These are phyloP conservation scores for Pythium volutum DNA, from an alignment of 352 stramenopile species.

Conservation along the genomic window DNA sequence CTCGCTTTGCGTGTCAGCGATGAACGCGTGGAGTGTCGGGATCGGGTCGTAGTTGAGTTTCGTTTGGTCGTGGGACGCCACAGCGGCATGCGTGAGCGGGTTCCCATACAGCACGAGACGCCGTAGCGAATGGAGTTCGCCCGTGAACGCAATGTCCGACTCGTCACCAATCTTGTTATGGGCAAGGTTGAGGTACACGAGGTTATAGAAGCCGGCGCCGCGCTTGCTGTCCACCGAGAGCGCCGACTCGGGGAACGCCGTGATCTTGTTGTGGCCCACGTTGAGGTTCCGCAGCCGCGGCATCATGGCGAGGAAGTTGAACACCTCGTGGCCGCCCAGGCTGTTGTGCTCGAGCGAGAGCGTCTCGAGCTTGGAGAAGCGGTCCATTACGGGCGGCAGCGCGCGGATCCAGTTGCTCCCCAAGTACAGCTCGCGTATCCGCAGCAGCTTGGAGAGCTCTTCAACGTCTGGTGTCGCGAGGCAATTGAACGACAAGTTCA, in stretches of 20 bases:
- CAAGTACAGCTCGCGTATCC: constrained; percentile 76
- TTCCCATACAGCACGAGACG: constrained; percentile 81
- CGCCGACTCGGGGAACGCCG: constrained; percentile 61
- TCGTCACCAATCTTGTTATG: constrained; percentile 67
- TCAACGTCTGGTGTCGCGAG: constrained; percentile 56
- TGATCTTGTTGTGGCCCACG: constrained; percentile 79
- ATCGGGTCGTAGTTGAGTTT: constrained; percentile 73
- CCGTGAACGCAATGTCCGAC: constrained; percentile 38
- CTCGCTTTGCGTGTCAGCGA: constrained; percentile 24
- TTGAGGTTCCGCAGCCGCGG: constrained; percentile 71
- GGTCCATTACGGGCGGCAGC: constrained; percentile 72
- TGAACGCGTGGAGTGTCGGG: constrained; percentile 43
- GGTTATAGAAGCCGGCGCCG: constrained; percentile 54
- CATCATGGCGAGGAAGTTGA: constrained; percentile 63
- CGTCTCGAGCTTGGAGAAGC: constrained; percentile 69
- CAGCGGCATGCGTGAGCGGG: constrained; percentile 52
- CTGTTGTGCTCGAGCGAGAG: constrained; percentile 80
- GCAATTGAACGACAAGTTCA: constrained; percentile 83
- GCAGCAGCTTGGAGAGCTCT: constrained; percentile 65
- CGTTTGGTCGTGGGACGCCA: constrained; percentile 57
- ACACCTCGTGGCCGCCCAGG: constrained; percentile 60
- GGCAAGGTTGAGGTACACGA: constrained; percentile 72
- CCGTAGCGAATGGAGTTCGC: constrained; percentile 50
- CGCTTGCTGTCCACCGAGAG: constrained; percentile 59
- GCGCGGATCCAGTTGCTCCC: constrained; percentile 68